phyloP scores from a whole-genome alignment of 2,329 filamentous ascomycete species.

The Davidsoniella neocaledoniae region DNA sequence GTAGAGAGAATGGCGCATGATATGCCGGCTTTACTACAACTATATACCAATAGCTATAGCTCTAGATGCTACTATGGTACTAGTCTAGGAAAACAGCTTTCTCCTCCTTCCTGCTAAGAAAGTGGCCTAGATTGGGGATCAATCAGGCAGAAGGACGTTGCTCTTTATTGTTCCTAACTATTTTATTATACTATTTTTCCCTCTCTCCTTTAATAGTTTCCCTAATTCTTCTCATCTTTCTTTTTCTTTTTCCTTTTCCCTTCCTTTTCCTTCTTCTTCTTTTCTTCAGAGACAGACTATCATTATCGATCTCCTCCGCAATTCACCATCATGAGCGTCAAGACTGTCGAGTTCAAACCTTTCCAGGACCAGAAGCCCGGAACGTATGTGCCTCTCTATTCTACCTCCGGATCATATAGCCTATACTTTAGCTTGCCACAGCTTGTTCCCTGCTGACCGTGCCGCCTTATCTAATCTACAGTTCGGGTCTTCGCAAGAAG shows the following conservation, averaged over 20 bases:
- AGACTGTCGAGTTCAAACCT: conserved; percentile 66
- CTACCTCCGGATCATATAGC: background rate
- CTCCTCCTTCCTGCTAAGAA: too few relatives aligned
- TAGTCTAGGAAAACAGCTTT: background rate
- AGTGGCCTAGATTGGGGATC: background rate
- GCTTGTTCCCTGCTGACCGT: conserved; percentile 2
- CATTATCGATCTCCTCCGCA: conserved; percentile 1
- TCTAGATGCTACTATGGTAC: too few relatives aligned
- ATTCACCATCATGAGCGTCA: conserved; percentile 42
- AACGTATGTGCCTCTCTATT: conserved; percentile 55
- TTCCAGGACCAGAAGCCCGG: conserved; percentile 97
- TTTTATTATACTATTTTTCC: background rate
- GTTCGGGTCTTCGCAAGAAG: conserved; percentile 96
- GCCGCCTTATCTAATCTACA: conserved; percentile 23
- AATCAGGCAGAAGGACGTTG: background rate
- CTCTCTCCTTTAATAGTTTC: background rate
- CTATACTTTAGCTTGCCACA: background rate
- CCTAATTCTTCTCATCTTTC: conserved; percentile 2
- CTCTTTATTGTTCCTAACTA: background rate
- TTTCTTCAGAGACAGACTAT: background rate
- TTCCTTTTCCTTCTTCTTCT: conserved; percentile 4
- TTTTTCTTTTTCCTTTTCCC: conserved; percentile 1
- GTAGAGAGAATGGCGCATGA: too few relatives aligned
- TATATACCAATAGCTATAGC: too few relatives aligned
- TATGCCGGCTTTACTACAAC: too few relatives aligned